A percentile compares a stretch with the other conserved stretches of the same genome.
These are phyloP conservation scores for Penicillium desertorum DNA, from an alignment of 495 filamentous ascomycete genomes.

Conservation along the genomic window DNA sequence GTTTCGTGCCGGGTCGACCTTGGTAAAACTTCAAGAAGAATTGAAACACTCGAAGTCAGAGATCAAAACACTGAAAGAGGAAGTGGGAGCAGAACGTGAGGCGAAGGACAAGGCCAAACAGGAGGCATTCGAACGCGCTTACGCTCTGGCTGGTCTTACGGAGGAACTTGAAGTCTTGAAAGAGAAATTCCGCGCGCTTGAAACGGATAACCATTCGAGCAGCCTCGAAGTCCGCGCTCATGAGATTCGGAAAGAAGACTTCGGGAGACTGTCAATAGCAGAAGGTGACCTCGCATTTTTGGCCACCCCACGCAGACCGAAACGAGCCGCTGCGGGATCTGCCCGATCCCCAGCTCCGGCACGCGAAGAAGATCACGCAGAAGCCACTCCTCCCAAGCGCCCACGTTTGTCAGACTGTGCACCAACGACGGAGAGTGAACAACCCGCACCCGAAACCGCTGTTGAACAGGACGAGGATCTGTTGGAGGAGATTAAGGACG, in stretches of 20 bases:
- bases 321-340: slow-evolving; percentile 62
- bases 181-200: slow-evolving; percentile 61
- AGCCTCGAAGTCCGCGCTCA: slow-evolving; percentile 34
- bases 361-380: slow-evolving; percentile 49
- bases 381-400: slow-evolving; percentile 63
- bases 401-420: slow-evolving; percentile 54
- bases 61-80: slow-evolving; percentile 52
- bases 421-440: slow-evolving; percentile 47
- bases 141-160: slow-evolving; percentile 68
- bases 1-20: slow-evolving; percentile 73
- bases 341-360: slow-evolving; percentile 40
- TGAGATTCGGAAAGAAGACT: slow-evolving; percentile 31
- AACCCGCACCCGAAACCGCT: slow-evolving; percentile 27
- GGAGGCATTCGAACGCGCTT: slow-evolving; percentile 73
- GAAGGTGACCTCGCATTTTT: slow-evolving; percentile 41
- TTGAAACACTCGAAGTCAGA: slow-evolving; percentile 64
- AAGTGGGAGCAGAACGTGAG: slow-evolving; percentile 51
- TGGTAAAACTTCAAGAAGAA: slow-evolving; percentile 82
- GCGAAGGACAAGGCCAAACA: slow-evolving; percentile 61
- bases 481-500: slow-evolving; percentile 59
- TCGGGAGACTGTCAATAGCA: slow-evolving; percentile 32
- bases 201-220: slow-evolving; percentile 55
- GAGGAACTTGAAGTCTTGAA: slow-evolving; percentile 68
- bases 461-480: slow-evolving; percentile 43
- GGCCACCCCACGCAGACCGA: slow-evolving; percentile 37